Evolutionary conservation across 805 yeast species (phyloP), one percentile per base, ranked within the genome.

Genomic region (Blastobotrys americana): DNA sequence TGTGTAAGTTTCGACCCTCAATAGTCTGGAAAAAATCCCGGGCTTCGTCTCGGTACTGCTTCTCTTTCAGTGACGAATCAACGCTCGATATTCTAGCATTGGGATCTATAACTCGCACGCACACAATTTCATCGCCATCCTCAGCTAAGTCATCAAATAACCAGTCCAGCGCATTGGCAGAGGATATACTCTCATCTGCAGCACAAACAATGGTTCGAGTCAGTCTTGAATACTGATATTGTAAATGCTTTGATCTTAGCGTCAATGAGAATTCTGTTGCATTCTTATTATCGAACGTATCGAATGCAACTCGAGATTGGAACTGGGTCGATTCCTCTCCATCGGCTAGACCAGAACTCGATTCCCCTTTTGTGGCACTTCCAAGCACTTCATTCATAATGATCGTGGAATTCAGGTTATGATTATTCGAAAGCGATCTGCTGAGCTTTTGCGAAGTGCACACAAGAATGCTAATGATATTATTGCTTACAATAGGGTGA

Each of bases 101-200:
- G 19, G 64, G 63, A 3, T 71, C 66, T 3, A 73, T 53, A 3
- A 70, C 77, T 23, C 72, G 58, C 16, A 73, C 51, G 33, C 73
- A 67, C 2, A 73, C 69, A 4, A 73, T 52, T 17, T 70, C 73
- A 49, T 73, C 77, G 17, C 72, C 71, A 45, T 73, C 74, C 19
- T 58, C 63, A 15, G 67, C 57, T 44, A 73, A 57, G 45, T 72
- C 69, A 34, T 67, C 70, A 3, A 73, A 49, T 1, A 72, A 59
- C 76, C 77, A 73, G 39, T 60, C 66, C 20, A 73, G 50, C 3
- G 75, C 75, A 9, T 57, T 55, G n/a, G 66, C 60, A 13, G 76
- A 68, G 45, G 67, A 65, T 28, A 62, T 66, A 46, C 67, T 65
- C 17, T 66, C 63, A 53, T 72, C 74, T 40, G 64, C 67, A 3